phyloP scores from a whole-genome alignment of 805 yeast genomes.

The Cyberlindnera subsufficiens region DNA sequence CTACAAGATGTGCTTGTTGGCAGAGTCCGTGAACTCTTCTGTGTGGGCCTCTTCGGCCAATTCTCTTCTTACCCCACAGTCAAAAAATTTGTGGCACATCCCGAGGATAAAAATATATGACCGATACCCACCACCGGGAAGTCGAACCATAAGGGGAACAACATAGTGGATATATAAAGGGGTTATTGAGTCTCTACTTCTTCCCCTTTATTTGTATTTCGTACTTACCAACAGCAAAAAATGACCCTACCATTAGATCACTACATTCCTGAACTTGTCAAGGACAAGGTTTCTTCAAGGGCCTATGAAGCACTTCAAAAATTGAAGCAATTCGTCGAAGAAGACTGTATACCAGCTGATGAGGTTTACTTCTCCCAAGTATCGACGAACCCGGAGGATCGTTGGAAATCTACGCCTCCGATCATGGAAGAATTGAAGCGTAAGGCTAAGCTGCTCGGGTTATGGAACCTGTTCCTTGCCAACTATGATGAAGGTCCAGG shows the following conservation, averaged over 20 bases:
- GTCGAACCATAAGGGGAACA: no score
- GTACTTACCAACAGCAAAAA: background rate
- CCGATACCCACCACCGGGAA: no score
- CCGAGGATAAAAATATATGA: no score
- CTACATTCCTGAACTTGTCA: slow-evolving; percentile 31
- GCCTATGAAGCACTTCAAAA: slow-evolving; percentile 28
- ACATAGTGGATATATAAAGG: no score
- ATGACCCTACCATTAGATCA: slow-evolving; percentile 13
- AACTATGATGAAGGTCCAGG: slow-evolving; percentile 46
- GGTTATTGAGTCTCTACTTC: no score
- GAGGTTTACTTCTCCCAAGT: slow-evolving; percentile 36
- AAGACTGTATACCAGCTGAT: slow-evolving; percentile 54
- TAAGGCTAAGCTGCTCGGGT: slow-evolving; percentile 45
- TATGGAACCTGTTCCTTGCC: slow-evolving; percentile 54
- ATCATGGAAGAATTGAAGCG: slow-evolving; percentile 45
- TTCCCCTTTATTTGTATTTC: no score
- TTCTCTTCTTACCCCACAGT: no score
- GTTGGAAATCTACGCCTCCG: slow-evolving; percentile 45
- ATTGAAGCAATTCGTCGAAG: slow-evolving; percentile 46
- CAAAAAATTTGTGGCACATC: no score
- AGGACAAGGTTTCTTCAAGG: slow-evolving; percentile 27
- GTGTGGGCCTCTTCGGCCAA: no score
- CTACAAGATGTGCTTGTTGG: no score
- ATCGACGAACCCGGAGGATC: slow-evolving; percentile 29
- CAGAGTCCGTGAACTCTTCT: no score